Evolutionary conservation across 2,329 filamentous ascomycete genomes (phyloP).

Genomic region (Cryphonectria japonica): DNA sequence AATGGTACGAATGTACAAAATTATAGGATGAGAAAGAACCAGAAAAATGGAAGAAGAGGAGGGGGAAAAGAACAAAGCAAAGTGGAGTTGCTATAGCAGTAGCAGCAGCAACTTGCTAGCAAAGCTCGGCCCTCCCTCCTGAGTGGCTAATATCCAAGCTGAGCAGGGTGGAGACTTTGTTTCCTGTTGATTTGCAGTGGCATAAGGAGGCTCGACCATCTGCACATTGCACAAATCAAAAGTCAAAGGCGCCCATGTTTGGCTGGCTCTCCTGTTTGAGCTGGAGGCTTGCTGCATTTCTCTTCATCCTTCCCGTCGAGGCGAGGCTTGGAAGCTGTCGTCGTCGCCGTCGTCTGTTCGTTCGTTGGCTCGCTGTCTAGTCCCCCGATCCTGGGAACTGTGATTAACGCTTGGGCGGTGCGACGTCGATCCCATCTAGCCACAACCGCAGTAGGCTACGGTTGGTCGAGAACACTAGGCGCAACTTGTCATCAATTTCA

Average conservation of each 20-base stretch:
- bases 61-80: background rate
- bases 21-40: background rate
- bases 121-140: background rate
- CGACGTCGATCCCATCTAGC: background rate
- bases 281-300: no score
- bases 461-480: background rate
- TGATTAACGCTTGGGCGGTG: background rate
- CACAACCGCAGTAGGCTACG: background rate
- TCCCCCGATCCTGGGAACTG: background rate
- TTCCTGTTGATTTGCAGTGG: conserved; percentile 2
- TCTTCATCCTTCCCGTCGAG: no score
- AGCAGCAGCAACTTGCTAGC: background rate
- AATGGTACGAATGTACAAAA: background rate
- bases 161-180: background rate
- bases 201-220: background rate
- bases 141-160: conserved; percentile 1
- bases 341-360: background rate
- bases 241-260: background rate
- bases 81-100: background rate
- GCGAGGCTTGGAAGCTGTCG: background rate
- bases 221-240: conserved; percentile 6
- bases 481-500: conserved; percentile 15
- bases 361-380: background rate
- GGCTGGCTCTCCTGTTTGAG: background rate
- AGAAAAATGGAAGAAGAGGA: background rate